phyloP scores from a whole-genome alignment of 257 asterid genomes.

The Plantago ovata region DNA sequence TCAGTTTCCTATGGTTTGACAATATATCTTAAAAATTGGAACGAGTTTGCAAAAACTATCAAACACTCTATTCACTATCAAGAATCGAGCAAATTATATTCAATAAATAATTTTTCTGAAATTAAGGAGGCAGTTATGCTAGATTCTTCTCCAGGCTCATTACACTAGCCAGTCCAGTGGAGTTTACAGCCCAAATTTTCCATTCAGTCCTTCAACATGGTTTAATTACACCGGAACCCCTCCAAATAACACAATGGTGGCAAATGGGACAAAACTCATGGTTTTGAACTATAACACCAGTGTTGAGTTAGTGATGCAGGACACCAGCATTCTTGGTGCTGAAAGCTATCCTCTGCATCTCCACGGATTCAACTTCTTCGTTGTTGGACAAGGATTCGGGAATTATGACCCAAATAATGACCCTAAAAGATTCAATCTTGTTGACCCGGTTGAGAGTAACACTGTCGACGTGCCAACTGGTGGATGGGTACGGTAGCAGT shows the following conservation, averaged over 20 bases:
- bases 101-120: too few relatives aligned
- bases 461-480: constrained; percentile 56
- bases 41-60: too few relatives aligned
- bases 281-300: constrained; percentile 46
- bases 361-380: constrained; percentile 54
- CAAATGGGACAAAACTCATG: constrained; percentile 46
- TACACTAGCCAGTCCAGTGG: constrained; percentile 34
- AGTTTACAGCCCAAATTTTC: constrained; percentile 46
- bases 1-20: too few relatives aligned
- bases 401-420: constrained; percentile 49
- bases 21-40: too few relatives aligned
- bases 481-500: constrained; percentile 72
- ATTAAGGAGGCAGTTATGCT: too few relatives aligned
- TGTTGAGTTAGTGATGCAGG: constrained; percentile 62
- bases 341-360: constrained; percentile 78
- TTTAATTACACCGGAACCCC: constrained; percentile 66
- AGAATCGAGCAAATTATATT: too few relatives aligned
- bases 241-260: constrained; percentile 46
- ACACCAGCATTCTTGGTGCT: constrained; percentile 58
- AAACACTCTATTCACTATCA: too few relatives aligned
- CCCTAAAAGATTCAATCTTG: constrained; percentile 48
- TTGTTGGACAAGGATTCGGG: constrained; percentile 65
- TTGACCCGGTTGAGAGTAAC: constrained; percentile 70
- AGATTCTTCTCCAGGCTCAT: constrained; percentile 47
- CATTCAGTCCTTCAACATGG: constrained; percentile 28